phyloP scores from a whole-genome alignment of 169 alveolate species.

The Eimeria sp. region DNA sequence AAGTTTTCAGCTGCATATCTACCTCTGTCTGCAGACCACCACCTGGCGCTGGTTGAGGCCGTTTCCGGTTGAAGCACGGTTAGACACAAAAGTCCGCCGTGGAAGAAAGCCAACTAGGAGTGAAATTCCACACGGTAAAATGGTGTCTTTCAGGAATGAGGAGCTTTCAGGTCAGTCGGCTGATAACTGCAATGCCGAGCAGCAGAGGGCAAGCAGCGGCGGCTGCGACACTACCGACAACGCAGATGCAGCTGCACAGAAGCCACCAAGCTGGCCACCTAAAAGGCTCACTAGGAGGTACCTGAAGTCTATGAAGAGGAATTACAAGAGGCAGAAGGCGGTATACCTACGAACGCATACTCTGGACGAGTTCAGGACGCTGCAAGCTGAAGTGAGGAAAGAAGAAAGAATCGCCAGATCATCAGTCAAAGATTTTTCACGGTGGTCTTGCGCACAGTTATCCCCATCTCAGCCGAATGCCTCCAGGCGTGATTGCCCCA shows the following conservation, averaged over 20 bases:
- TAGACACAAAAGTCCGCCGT: not conserved
- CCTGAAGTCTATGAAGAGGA: constrained; percentile 24
- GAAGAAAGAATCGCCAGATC: constrained; percentile 2
- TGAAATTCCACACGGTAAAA: not conserved
- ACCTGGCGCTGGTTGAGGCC: not conserved
- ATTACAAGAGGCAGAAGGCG: constrained; percentile 24
- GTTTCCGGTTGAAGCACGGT: not conserved
- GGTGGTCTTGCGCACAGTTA: not conserved
- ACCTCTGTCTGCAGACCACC: not conserved
- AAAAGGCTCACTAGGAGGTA: constrained; percentile 16
- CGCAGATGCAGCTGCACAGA: not conserved
- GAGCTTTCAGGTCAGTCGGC: not conserved
- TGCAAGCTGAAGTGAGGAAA: constrained; percentile 39
- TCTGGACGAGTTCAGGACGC: constrained; percentile 30
- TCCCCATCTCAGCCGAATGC: not conserved
- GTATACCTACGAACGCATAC: constrained; percentile 36
- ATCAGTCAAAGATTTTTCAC: not conserved
- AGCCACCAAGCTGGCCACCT: not conserved
- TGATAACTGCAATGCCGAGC: constrained; percentile 5
- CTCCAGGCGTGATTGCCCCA: not conserved
- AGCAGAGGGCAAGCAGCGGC: not conserved
- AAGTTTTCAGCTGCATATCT: not conserved
- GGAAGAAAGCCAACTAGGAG: not conserved
- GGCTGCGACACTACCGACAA: not conserved
- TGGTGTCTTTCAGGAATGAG: not conserved